Evolutionary conservation across 1,284 basidiomycete genomes (phyloP).

Genomic region (Ceratobasidium sp.): DNA sequence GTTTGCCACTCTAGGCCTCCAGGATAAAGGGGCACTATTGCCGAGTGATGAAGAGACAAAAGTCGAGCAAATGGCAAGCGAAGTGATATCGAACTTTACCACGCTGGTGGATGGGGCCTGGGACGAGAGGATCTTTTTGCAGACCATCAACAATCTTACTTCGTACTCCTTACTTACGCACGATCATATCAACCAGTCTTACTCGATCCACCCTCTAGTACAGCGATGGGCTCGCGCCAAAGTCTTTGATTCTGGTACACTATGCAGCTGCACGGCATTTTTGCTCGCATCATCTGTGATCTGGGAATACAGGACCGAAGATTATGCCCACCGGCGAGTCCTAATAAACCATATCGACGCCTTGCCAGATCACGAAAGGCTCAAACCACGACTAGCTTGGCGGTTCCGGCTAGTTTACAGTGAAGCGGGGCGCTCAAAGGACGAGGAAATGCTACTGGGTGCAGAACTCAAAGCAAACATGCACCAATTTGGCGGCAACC

Average conservation of each 20-base stretch:
- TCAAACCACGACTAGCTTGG: slow-evolving; percentile 1
- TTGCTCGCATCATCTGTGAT: slow-evolving; percentile 15
- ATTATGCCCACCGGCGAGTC: not conserved
- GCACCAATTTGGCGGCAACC: not conserved
- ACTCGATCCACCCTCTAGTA: slow-evolving; percentile 21
- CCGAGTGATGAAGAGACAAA: not conserved
- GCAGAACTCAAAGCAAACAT: not conserved
- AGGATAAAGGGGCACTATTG: not conserved
- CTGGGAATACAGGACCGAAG: not conserved
- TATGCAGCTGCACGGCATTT: not conserved
- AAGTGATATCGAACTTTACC: slow-evolving; percentile 2
- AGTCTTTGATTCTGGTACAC: not conserved
- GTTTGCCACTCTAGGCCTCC: not conserved
- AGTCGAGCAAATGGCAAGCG: not conserved
- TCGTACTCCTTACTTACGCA: slow-evolving; percentile 3
- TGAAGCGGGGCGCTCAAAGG: not conserved
- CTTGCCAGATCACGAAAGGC: slow-evolving; percentile 14
- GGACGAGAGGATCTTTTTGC: not conserved
- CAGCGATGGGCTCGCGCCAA: slow-evolving; percentile 15
- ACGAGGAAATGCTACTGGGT: not conserved
- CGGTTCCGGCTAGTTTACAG: not conserved
- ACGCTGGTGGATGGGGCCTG: not conserved
- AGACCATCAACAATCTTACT: not conserved
- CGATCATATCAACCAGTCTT: not conserved
- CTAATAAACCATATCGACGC: slow-evolving; percentile 11